Conservation (phyloP, 345 rosid species). For the Physaria fendleri region DNA sequence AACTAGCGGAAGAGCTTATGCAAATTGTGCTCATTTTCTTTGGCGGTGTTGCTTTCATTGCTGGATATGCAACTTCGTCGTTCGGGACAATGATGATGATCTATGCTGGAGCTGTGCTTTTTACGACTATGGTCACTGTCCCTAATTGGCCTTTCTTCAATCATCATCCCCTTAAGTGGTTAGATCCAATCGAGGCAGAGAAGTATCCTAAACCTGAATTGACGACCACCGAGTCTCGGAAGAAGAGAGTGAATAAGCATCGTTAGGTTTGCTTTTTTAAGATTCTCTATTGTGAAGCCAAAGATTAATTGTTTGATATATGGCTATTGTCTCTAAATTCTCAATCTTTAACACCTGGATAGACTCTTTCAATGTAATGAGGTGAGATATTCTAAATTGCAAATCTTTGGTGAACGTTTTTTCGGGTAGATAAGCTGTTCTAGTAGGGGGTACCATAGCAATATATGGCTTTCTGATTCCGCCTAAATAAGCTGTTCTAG, state of each 20-base stretch:
- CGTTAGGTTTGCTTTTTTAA: constrained; percentile 18
- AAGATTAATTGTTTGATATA: not conserved
- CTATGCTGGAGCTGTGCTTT: constrained; percentile 56
- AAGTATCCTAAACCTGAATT: constrained; percentile 65
- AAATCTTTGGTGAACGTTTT: not conserved
- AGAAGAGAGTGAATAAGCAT: constrained; percentile 52
- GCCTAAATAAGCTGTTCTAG: not conserved
- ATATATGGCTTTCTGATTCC: not conserved
- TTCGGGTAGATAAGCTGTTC: not conserved
- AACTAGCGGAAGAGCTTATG: constrained; percentile 23
- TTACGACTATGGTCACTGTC: constrained; percentile 51
- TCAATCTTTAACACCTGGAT: not conserved
- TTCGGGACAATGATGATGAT: constrained; percentile 52
- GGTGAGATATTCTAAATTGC: constrained; percentile 1
- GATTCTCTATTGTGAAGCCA: not conserved
- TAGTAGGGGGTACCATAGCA: not conserved
- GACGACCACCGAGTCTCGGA: constrained; percentile 14
- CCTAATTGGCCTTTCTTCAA: constrained; percentile 82
- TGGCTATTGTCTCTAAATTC: not conserved
- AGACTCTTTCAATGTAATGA: not conserved
- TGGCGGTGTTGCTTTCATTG: constrained; percentile 43
- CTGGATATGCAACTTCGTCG: constrained; percentile 53
- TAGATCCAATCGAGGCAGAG: constrained; percentile 61
- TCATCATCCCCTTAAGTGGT: constrained; percentile 63
- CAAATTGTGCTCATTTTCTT: constrained; percentile 41